Evolutionary conservation across 2,329 filamentous ascomycete genomes (phyloP).

Genomic region (Knufia petricola): DNA sequence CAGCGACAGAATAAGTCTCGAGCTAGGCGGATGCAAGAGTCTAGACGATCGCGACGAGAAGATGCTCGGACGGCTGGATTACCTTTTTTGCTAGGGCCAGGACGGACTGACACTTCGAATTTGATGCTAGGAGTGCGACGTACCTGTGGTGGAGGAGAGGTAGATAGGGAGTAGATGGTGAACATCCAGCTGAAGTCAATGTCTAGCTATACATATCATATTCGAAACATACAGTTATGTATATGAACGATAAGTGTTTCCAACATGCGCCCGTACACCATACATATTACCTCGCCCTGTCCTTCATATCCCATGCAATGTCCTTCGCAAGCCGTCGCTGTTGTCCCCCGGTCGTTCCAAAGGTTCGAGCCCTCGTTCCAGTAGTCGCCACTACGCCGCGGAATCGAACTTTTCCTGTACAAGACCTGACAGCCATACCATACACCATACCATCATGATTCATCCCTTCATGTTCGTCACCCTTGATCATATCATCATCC

Average conservation of each 20-base stretch:
- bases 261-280: conserved; percentile 6
- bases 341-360: too few relatives aligned
- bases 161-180: too few relatives aligned
- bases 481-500: conserved; percentile 5
- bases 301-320: not conserved
- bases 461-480: too few relatives aligned
- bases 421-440: too few relatives aligned
- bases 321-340: too few relatives aligned
- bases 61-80: not conserved
- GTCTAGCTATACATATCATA: conserved; percentile 4
- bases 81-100: conserved; percentile 1
- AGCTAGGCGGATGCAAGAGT: conserved; percentile 1
- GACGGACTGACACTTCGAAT: not conserved
- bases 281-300: not conserved
- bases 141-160: too few relatives aligned
- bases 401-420: too few relatives aligned
- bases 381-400: not conserved
- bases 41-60: conserved; percentile 1
- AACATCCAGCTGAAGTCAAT: too few relatives aligned
- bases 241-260: not conserved
- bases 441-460: not conserved
- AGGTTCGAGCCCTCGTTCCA: too few relatives aligned
- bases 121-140: too few relatives aligned
- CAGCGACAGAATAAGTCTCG: not conserved
- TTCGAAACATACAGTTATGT: conserved; percentile 1